Base-by-base conservation (phyloP, 306 rosid species). In the Leucaena leucocephala region DNA sequence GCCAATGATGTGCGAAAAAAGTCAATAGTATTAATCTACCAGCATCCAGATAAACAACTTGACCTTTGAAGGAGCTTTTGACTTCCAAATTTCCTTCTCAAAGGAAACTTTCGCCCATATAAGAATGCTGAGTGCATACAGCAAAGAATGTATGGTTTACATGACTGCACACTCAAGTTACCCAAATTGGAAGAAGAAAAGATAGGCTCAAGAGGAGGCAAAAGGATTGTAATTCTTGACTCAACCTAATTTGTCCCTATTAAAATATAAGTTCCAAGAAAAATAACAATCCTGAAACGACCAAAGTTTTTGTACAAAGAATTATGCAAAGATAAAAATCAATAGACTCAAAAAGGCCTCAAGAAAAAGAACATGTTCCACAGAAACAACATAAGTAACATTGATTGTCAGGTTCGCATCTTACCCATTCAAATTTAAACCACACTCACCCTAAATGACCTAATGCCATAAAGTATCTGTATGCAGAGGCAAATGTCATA, bases 81-180 rank as follows among this genome's bases (percentile, higher is more conserved):
- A n/a, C 39, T 42, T 67, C 50, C 50, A 67, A 17, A 39, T 67
- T 40, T 50, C 35, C 50, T 67, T 67, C 35, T 67, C 52, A 67
- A 36, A 40, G 15, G 39, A 66, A 43, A 40, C 49, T 40, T 27
- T 67, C 50, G 36, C 72, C 21, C 40, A 6, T 14, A 39, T 5
- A 67, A 42, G 50, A 67, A 1, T 27, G 27, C 27, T 27, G 27
- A 27, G 35, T 19, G 8, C 52, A 67, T n/a, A 42, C 16, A 4
- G 2, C 1, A 57, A 21, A 57, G 15, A 67, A 40, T 5, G 27
- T 40, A 42, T 10, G 50, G 71, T 66, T 39, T 38, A 42, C 72
- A 39, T n/a, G 35, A 67, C 15, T 67, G 44, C 35, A 67, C 17
- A n/a, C 72, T 12, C 72, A 19, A n/a, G 49, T 7, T 19, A 22